Conservation (phyloP, 2,329 filamentous ascomycete genomes). For the Nigrospora oryzae region DNA sequence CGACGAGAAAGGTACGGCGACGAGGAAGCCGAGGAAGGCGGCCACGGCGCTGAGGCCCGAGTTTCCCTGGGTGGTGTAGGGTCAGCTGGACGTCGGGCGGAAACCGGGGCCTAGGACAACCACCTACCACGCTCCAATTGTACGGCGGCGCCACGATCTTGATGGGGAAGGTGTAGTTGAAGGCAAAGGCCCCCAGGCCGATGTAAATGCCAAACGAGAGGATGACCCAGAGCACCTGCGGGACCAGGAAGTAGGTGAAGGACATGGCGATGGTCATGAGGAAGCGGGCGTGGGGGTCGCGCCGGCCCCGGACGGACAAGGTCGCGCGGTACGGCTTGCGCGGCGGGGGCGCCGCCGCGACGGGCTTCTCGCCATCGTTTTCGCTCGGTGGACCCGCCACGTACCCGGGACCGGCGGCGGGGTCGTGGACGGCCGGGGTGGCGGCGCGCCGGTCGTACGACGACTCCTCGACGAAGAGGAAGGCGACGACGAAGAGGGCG, state of each 20-base stretch:
- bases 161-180: slow-evolving; percentile 36
- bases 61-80: slow-evolving; percentile 9
- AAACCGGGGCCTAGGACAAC: slow-evolving; percentile 1
- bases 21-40: slow-evolving; percentile 25
- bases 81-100: slow-evolving; percentile 1
- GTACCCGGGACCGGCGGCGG: slow-evolving; percentile 4
- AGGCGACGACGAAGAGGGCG: slow-evolving; percentile 32
- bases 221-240: slow-evolving; percentile 36
- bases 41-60: slow-evolving; percentile 21
- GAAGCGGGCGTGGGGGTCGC: slow-evolving; percentile 28
- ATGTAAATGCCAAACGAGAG: slow-evolving; percentile 36
- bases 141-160: slow-evolving; percentile 32
- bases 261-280: slow-evolving; percentile 30
- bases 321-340: slow-evolving; percentile 30
- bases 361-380: slow-evolving; percentile 14
- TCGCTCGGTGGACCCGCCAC: slow-evolving; percentile 3
- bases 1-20: slow-evolving; percentile 26
- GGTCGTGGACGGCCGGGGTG: slow-evolving; percentile 1
- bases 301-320: slow-evolving; percentile 25
- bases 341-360: slow-evolving; percentile 12
- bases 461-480: slow-evolving; percentile 44
- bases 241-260: slow-evolving; percentile 33
- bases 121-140: slow-evolving; percentile 28
- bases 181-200: slow-evolving; percentile 32
- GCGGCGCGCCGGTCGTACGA: slow-evolving; percentile 25